These are phyloP conservation scores for Trametes gibbosa DNA, from an alignment of 768 basidiomycete genomes.

Conservation along the genomic window DNA sequence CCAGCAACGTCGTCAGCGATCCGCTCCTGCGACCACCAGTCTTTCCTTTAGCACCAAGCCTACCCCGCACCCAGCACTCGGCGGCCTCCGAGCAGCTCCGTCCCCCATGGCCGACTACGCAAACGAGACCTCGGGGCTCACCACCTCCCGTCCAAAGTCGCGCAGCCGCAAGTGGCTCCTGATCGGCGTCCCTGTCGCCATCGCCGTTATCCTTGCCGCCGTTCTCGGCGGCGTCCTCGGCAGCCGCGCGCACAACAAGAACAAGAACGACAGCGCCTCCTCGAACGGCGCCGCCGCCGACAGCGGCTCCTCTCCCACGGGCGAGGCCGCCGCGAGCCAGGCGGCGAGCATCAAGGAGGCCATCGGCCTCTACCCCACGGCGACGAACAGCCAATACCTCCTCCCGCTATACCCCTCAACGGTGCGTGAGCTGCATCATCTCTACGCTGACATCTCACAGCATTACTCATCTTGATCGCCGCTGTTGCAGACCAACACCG, in stretches of 20 bases:
- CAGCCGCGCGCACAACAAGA: conserved; percentile 49
- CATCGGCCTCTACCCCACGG: conserved; percentile 69
- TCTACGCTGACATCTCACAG: neutral
- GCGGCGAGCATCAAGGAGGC: conserved; percentile 43
- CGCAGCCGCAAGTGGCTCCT: conserved; percentile 69
- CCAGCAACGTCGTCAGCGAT: neutral
- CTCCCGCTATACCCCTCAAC: conserved; percentile 86
- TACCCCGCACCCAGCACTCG: conserved; percentile 1
- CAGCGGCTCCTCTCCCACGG: conserved; percentile 1
- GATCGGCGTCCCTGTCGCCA: conserved; percentile 64
- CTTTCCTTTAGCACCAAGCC: conserved; percentile 10
- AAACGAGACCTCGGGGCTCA: conserved; percentile 65
- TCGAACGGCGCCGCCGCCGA: neutral
- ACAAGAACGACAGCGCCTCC: conserved; percentile 28
- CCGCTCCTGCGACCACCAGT: conserved; percentile 7
- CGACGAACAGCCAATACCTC: conserved; percentile 75
- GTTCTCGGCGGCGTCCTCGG: conserved; percentile 82
- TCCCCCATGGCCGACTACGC: conserved; percentile 60
- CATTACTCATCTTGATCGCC: neutral
- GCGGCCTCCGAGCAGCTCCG: conserved; percentile 31
- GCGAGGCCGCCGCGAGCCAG: conserved; percentile 15
- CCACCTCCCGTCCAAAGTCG: conserved; percentile 55
- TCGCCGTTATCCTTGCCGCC: conserved; percentile 62
- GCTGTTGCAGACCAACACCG: conserved; percentile 63
- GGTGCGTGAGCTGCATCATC: conserved; percentile 47